A percentile compares a stretch with the other conserved stretches of the same genome.
Conservation (phyloP, 768 basidiomycete genomes). For the Boletus pseudopeckii region DNA sequence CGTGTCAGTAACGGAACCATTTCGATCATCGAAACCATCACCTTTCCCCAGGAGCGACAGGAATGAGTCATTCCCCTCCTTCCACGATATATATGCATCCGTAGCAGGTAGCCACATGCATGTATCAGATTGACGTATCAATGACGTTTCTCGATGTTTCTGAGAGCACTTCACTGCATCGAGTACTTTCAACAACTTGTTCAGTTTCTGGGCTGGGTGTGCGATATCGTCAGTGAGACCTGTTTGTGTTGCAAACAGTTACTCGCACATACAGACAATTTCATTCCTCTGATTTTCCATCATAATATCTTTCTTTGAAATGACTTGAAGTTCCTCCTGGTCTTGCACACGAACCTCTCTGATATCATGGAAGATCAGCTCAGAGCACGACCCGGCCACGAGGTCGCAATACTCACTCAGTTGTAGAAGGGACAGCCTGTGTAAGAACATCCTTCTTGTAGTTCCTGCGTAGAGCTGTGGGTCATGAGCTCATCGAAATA, state of each 20-base stretch:
- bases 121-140: constrained; percentile 4
- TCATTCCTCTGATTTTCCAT: neutral
- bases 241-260: accelerated
- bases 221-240: neutral
- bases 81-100: constrained; percentile 5
- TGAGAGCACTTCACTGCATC: neutral
- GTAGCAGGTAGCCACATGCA: constrained; percentile 12
- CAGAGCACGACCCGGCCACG: neutral
- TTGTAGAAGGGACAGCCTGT: neutral
- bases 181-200: neutral
- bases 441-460: neutral
- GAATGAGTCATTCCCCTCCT: neutral
- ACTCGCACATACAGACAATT: constrained; percentile 3
- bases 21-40: neutral
- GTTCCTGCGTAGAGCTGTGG: neutral
- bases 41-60: constrained; percentile 20
- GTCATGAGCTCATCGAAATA: neutral
- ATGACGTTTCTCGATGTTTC: neutral
- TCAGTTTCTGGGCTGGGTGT: neutral
- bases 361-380: neutral
- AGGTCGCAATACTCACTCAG: neutral
- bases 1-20: neutral
- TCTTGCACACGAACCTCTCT: neutral
- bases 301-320: neutral
- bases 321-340: neutral